Base-by-base conservation (phyloP, 257 asterid genomes). In the Verbascum thapsus region DNA sequence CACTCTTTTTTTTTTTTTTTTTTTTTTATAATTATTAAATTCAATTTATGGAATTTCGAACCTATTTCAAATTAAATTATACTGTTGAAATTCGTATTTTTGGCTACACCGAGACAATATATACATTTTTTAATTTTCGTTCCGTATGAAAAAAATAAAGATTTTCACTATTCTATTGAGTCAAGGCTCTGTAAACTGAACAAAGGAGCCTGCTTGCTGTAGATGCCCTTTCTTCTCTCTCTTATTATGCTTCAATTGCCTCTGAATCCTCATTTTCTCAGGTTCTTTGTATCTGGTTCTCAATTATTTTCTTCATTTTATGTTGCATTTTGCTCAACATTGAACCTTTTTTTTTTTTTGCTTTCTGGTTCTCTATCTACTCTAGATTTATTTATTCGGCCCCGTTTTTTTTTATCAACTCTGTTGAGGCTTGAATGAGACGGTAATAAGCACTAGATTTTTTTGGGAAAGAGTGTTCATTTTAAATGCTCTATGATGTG, bases 141-240 rank as follows among this genome's bases (percentile, higher is more conserved):
- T 26, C 6, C 41, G 17, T 13, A 57, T 41, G 48, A 49, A 60
- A 30, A 58, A 30, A 69, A 15, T 61, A 52, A 49, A 50, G 38
- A 69, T 35, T 54, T 38, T n/a, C n/a, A 17, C 22, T 60, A 61
- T 22, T 63, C 66, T 58, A 48, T 73, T 48, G 60, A 53, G 76
- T 71, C 74, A 73, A 54, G 65, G 40, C 19, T 8, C 22, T 40
- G 47, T 20, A 49, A 58, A 32, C 48, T n/a, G n/a, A 40, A 19
- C 75, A 44, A 58, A 63, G 63, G 55, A 72, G 64, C 39, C 76
- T 59, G 32, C 32, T 53, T 42, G 67, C 61, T 49, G 75, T 58
- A 72, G 76, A 71, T 80, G 74, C 79, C 70, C 80, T 70, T 37
- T n/a, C n/a, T n/a, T n/a, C n/a, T 64, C 74, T 74, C 82, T 76